A percentile compares a stretch with the other conserved stretches of the same genome.
Evolutionary conservation across 2,329 filamentous ascomycete species (phyloP).

Genomic region (Coniochaeta sp.): DNA sequence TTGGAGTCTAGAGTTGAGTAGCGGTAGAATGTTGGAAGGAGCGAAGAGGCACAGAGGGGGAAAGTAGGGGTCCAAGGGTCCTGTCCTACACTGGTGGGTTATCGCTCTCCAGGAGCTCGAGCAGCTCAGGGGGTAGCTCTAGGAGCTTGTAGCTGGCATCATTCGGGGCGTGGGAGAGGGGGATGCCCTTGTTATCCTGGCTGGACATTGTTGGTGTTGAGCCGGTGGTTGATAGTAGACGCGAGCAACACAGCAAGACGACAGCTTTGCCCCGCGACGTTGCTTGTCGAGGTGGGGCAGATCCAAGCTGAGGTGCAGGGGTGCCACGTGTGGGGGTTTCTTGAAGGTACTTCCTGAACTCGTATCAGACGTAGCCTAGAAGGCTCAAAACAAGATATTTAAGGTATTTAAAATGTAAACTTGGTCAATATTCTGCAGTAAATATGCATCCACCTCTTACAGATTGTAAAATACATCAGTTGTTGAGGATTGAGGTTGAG

Average conservation of each 20-base stretch:
- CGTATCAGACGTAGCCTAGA: not conserved
- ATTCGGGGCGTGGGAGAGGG: conserved; percentile 41
- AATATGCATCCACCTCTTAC: too few relatives aligned
- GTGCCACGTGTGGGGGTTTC: not conserved
- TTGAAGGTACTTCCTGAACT: not conserved
- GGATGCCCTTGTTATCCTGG: conserved; percentile 37
- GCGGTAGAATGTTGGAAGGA: not conserved
- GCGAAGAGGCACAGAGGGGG: too few relatives aligned
- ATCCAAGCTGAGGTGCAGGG: not conserved
- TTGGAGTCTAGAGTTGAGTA: too few relatives aligned
- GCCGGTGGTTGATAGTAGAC: not conserved
- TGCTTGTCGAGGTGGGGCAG: not conserved
- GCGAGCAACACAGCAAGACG: not conserved
- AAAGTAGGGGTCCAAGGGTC: not conserved
- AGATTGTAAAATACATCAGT: not conserved
- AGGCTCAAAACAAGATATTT: not conserved
- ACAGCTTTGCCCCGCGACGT: not conserved
- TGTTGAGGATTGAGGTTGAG: not conserved
- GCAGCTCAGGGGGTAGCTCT: conserved; percentile 53
- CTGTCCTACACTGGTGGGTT: conserved; percentile 40
- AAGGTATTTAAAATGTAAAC: not conserved
- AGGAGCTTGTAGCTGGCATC: conserved; percentile 50
- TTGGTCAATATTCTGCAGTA: too few relatives aligned
- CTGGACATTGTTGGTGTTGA: conserved; percentile 28
- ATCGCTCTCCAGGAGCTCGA: conserved; percentile 45